Percentiles rank a stretch among this genome's conserved stretches.
Evolutionary conservation across 1,284 basidiomycete species (phyloP).

Genomic region (Tremellales sp.): DNA sequence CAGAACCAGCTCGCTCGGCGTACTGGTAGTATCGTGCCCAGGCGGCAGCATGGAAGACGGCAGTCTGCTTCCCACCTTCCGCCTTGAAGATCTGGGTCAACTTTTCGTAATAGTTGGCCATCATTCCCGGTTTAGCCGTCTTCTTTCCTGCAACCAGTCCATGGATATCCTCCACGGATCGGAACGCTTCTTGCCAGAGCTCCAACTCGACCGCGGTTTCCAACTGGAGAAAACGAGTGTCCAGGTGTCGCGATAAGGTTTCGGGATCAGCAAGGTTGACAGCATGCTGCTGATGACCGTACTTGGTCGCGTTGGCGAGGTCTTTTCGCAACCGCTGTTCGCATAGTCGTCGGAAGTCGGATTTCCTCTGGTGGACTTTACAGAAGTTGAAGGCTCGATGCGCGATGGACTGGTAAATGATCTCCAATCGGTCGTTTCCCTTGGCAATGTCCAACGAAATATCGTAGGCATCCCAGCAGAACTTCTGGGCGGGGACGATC

Average conservation of each 20-base stretch:
- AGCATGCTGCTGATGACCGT: conserved; percentile 90
- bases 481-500: conserved; percentile 96
- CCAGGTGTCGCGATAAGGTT: conserved; percentile 93
- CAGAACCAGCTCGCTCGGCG: conserved; percentile 58
- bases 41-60: conserved; percentile 94
- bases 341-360: conserved; percentile 95
- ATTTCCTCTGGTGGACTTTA: conserved; percentile 87
- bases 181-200: conserved; percentile 99
- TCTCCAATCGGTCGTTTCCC: conserved; percentile 91
- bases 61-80: conserved; percentile 61
- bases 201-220: conserved; percentile 98
- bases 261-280: conserved; percentile 97
- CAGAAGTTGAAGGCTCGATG: conserved; percentile 98
- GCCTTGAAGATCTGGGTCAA: conserved; percentile 84
- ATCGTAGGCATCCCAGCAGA: conserved; percentile 97
- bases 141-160: conserved; percentile 82
- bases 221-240: conserved; percentile 96
- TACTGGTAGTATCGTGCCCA: conserved; percentile 76
- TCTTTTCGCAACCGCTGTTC: conserved; percentile 90
- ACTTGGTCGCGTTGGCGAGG: conserved; percentile 91
- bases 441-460: conserved; percentile 95
- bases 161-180: conserved; percentile 97
- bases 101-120: conserved; percentile 99
- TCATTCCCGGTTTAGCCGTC: conserved; percentile 86
- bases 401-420: conserved; percentile 93